Conservation (phyloP, 495 filamentous ascomycete species). For the Penicillium simplicissimum region DNA sequence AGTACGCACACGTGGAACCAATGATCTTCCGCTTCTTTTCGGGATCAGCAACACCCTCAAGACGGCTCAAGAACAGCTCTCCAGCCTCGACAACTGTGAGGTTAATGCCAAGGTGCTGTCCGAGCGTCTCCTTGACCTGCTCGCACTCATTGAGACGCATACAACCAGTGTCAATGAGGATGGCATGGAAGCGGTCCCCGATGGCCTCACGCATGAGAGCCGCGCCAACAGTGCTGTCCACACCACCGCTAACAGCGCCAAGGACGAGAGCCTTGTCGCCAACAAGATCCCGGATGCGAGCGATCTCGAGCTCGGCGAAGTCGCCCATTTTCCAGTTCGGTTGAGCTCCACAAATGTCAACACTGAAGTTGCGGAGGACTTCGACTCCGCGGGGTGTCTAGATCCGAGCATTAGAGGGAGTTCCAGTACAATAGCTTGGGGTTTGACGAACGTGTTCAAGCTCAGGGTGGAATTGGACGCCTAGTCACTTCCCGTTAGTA, state of each 20-base stretch:
- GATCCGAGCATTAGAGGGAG: slow-evolving; percentile 9
- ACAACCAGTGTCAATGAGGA: slow-evolving; percentile 85
- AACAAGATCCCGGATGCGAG: slow-evolving; percentile 28
- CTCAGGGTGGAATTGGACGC: slow-evolving; percentile 32
- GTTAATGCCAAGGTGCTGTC: slow-evolving; percentile 80
- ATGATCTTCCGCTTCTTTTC: slow-evolving; percentile 96
- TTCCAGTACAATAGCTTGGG: background rate
- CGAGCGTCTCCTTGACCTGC: slow-evolving; percentile 73
- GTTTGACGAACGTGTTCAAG: slow-evolving; percentile 20
- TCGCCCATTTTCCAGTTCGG: slow-evolving; percentile 27
- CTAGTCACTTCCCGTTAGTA: slow-evolving; percentile 16
- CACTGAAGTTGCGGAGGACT: slow-evolving; percentile 26
- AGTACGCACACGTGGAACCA: slow-evolving; percentile 44
- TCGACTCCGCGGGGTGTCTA: slow-evolving; percentile 27
- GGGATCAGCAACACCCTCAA: slow-evolving; percentile 78
- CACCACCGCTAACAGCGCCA: slow-evolving; percentile 68
- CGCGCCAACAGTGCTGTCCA: slow-evolving; percentile 87
- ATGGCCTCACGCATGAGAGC: slow-evolving; percentile 83
- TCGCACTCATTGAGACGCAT: slow-evolving; percentile 85
- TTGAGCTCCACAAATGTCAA: slow-evolving; percentile 27
- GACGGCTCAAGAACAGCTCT: slow-evolving; percentile 67
- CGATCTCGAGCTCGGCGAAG: slow-evolving; percentile 21
- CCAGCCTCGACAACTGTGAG: slow-evolving; percentile 83
- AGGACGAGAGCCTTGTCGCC: slow-evolving; percentile 20
- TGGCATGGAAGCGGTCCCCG: slow-evolving; percentile 83